A percentile compares a stretch with the other conserved stretches of the same genome.
phyloP scores from a whole-genome alignment of 495 filamentous ascomycete species.

The Penicillium cinerascens region DNA sequence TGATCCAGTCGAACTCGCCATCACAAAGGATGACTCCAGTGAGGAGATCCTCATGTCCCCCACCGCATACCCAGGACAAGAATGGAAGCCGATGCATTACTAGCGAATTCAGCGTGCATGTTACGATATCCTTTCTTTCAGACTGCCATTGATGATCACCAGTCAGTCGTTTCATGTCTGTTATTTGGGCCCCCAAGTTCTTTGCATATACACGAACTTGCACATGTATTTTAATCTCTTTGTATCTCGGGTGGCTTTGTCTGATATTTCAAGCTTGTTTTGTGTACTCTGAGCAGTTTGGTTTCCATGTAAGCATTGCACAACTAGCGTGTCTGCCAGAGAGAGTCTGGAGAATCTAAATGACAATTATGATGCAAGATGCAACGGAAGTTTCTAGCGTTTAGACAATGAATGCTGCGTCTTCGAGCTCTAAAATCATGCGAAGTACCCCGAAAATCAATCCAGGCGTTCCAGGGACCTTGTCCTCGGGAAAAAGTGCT shows the following conservation, averaged over 20 bases:
- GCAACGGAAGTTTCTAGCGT: too few species aligned
- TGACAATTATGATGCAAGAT: too few species aligned
- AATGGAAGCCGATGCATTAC: constrained; percentile 61
- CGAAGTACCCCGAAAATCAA: too few species aligned
- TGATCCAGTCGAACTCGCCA: constrained; percentile 36
- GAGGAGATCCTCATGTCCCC: constrained; percentile 67
- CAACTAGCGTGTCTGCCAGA: too few species aligned
- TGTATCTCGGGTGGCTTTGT: not conserved
- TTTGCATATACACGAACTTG: not conserved
- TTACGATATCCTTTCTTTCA: constrained; percentile 19
- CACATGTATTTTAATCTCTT: not conserved
- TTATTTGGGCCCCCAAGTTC: too few species aligned
- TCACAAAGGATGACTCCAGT: constrained; percentile 47
- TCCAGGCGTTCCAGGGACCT: too few species aligned
- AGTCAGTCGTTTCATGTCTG: not conserved
- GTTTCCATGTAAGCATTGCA: not conserved
- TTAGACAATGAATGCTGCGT: too few species aligned
- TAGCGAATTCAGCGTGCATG: constrained; percentile 10
- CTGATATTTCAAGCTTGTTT: not conserved
- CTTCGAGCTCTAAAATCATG: too few species aligned
- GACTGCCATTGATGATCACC: constrained; percentile 1
- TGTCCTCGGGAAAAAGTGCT: too few species aligned
- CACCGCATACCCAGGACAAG: constrained; percentile 77
- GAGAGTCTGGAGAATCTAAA: too few species aligned
- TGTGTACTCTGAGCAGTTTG: not conserved